Evolutionary conservation across 2,329 filamentous ascomycete species (phyloP).

Genomic region (Apiospora arundinis): DNA sequence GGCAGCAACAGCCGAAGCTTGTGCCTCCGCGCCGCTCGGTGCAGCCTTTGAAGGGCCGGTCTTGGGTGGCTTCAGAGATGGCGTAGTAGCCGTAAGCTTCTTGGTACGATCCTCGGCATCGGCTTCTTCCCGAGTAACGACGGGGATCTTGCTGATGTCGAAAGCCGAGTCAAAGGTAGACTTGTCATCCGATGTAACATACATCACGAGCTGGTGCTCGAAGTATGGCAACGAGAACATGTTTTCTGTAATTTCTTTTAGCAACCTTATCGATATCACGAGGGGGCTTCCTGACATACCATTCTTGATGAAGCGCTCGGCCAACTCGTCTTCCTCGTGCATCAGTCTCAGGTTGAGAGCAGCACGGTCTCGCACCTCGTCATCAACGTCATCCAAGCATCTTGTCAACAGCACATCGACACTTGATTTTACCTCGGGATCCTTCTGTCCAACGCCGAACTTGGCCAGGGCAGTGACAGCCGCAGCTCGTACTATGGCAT

Average conservation of each 20-base stretch:
- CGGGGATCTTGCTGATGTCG: constrained; percentile 87
- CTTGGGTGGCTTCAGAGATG: constrained; percentile 92
- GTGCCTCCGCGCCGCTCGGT: constrained; percentile 73
- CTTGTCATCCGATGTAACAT: constrained; percentile 91
- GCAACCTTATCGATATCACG: constrained; percentile 28
- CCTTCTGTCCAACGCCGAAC: constrained; percentile 96
- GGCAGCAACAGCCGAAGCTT: constrained; percentile 76
- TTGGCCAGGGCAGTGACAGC: constrained; percentile 96
- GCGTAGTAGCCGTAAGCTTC: constrained; percentile 92
- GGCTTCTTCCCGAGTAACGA: constrained; percentile 94
- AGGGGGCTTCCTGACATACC: constrained; percentile 56
- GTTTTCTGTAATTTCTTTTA: constrained; percentile 67
- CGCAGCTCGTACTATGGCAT: constrained; percentile 92
- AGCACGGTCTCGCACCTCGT: constrained; percentile 95
- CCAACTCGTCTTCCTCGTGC: constrained; percentile 87
- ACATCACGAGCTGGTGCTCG: constrained; percentile 96
- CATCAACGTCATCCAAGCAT: constrained; percentile 95
- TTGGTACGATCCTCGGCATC: constrained; percentile 95
- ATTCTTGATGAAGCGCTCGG: constrained; percentile 89
- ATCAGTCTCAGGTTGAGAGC: constrained; percentile 92
- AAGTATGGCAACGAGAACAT: constrained; percentile 96
- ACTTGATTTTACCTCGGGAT: constrained; percentile 94
- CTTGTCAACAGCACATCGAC: constrained; percentile 90
- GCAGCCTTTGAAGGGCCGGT: constrained; percentile 76
- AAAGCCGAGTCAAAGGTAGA: constrained; percentile 85